Evolutionary conservation across 1,284 basidiomycete species (phyloP), one percentile per base, ranked within the genome.

Genomic region (Melampsora abietis-canadensis): DNA sequence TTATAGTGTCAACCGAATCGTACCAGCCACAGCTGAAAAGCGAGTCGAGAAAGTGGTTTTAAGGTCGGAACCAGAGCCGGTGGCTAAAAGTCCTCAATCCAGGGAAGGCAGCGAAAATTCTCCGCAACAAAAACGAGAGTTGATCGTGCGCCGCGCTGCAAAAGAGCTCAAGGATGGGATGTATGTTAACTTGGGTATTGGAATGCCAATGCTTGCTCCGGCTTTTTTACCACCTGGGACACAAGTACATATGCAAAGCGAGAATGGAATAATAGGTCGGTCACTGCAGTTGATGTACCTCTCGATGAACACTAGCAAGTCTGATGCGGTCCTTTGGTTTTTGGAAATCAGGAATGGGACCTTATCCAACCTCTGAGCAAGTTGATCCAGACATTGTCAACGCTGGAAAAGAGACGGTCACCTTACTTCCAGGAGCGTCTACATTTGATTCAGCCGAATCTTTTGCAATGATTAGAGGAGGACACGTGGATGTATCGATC

Each of bases 141-240:
- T 87, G 76, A 95, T 95, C 78, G 92, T 90, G n/a, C 87, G 85
- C 73, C 87, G 91, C 51, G 92, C 92, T 2, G 92, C 92, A 7
- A 90, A 89, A 84, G 94, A 96, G 83, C 87, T 96, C 79, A 89
- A 90, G 81, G 89, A 96, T 81, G 94, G 94, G 4, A 92, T 87
- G 84, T 91, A 94, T 79, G 85, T 86, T 75, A 88, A 88, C 79
- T 87, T 91, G 46, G 80, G 84, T 34, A 84, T 85, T 66, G 93
- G 93, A 44, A 96, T 96, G 88, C 93, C 94, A n/a, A 95, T 92
- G 30, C 86, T 96, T 15, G 91, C 94, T 19, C 92, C 93, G 8
- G 88, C 92, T 81, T 90, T 90, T 83, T 82, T 94, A 68, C 87
- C 87, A 62, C 85, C 88, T 65, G 90, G 88, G 66, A 88, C 92